A percentile compares a stretch with the other conserved stretches of the same genome.
phyloP scores from a whole-genome alignment of 768 basidiomycete genomes.

The Sistotremastrum niveocremeum region DNA sequence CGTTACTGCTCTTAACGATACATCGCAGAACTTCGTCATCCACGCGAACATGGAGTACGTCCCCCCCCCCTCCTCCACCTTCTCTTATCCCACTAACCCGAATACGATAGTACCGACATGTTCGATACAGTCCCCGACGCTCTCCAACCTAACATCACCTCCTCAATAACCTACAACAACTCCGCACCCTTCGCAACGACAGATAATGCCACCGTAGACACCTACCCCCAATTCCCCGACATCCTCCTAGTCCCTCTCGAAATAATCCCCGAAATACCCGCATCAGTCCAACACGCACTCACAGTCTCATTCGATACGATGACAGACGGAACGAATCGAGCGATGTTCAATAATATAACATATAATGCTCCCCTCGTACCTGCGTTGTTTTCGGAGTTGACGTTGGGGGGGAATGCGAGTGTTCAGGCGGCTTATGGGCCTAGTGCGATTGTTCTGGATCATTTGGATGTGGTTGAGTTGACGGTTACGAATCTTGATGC shows the following conservation, averaged over 20 bases:
- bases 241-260: constrained; percentile 50
- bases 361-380: constrained; percentile 64
- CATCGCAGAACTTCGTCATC: constrained; percentile 72
- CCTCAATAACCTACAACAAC: constrained; percentile 64
- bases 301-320: constrained; percentile 74
- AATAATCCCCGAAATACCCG: constrained; percentile 31
- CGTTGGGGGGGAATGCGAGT: constrained; percentile 63
- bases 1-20: constrained; percentile 82
- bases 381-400: constrained; percentile 59
- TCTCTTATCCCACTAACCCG: background rate
- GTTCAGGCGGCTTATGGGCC: constrained; percentile 65
- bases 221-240: constrained; percentile 55
- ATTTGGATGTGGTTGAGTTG: constrained; percentile 65
- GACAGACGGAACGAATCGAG: constrained; percentile 74
- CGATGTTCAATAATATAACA: constrained; percentile 58
- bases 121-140: constrained; percentile 68
- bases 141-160: constrained; percentile 71
- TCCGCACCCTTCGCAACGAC: constrained; percentile 29
- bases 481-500: constrained; percentile 58
- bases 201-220: constrained; percentile 37
- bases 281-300: constrained; percentile 46
- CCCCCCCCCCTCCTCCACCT: background rate
- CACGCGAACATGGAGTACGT: constrained; percentile 76
- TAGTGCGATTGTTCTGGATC: constrained; percentile 59
- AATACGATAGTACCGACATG: constrained; percentile 38